A percentile compares a stretch with the other conserved stretches of the same genome.
Conservation (phyloP, 345 rosid species). For the Eucalyptus marginata region DNA sequence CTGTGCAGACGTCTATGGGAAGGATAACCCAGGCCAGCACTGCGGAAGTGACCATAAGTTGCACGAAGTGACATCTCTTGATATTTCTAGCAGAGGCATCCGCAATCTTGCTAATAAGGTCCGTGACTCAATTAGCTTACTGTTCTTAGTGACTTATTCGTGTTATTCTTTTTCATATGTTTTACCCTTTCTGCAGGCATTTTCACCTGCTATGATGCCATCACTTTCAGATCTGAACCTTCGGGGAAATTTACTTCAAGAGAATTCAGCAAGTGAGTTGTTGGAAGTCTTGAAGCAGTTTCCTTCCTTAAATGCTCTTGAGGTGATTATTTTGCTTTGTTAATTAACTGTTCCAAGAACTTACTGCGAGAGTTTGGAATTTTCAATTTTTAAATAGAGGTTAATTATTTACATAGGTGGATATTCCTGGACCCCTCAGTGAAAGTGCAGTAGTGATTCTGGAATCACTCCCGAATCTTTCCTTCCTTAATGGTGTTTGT, state of each 20-base stretch:
- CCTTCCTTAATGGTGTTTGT: conserved; percentile 55
- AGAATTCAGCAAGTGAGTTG: conserved; percentile 42
- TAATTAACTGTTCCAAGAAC: not conserved
- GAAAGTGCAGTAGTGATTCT: conserved; percentile 56
- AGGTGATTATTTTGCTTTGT: conserved; percentile 29
- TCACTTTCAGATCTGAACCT: conserved; percentile 54
- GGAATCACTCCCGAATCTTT: conserved; percentile 55
- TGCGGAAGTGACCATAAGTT: conserved; percentile 26
- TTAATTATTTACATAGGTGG: conserved; percentile 42
- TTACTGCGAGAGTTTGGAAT: not conserved
- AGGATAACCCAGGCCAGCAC: conserved; percentile 49
- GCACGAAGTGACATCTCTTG: conserved; percentile 53
- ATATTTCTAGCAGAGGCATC: conserved; percentile 62
- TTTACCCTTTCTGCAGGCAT: conserved; percentile 26
- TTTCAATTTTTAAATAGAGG: not conserved
- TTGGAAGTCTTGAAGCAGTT: conserved; percentile 53
- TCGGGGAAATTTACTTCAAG: conserved; percentile 54
- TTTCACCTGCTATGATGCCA: conserved; percentile 57
- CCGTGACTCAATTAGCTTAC: not conserved
- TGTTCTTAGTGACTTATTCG: not conserved
- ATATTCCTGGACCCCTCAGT: conserved; percentile 88
- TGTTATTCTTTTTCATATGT: not conserved
- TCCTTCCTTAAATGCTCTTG: conserved; percentile 54
- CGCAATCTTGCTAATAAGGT: conserved; percentile 71
- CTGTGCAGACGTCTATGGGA: conserved; percentile 53